Evolutionary conservation across 495 filamentous ascomycete species (phyloP).

Genomic region (Sporormia fimetaria): DNA sequence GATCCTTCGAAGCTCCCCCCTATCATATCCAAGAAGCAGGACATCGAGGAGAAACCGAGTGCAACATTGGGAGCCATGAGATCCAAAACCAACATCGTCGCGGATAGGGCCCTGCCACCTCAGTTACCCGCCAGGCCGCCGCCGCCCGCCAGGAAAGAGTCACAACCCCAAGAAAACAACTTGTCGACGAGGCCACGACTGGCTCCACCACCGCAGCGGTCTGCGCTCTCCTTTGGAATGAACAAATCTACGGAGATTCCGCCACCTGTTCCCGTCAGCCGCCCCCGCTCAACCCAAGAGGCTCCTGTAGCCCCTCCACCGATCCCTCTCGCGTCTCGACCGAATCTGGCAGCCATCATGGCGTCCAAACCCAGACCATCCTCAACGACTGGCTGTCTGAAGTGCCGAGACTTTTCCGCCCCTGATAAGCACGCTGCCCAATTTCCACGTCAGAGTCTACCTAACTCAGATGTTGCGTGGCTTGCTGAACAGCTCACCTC

Average conservation of each 20-base stretch:
- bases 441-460: constrained; percentile 59
- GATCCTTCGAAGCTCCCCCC: constrained; percentile 31
- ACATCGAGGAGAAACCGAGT: constrained; percentile 19
- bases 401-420: constrained; percentile 76
- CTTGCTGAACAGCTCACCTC: constrained; percentile 65
- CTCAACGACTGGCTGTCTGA: constrained; percentile 43
- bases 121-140: constrained; percentile 18
- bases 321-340: constrained; percentile 45
- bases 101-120: constrained; percentile 8
- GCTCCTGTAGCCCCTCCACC: constrained; percentile 40
- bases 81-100: constrained; percentile 7
- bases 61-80: constrained; percentile 14
- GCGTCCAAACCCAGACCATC: constrained; percentile 43
- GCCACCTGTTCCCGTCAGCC: constrained; percentile 26
- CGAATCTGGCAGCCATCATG: constrained; percentile 44
- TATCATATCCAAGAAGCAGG: constrained; percentile 28
- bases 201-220: constrained; percentile 15
- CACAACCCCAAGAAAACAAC: constrained; percentile 1
- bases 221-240: constrained; percentile 32
- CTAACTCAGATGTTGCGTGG: constrained; percentile 51
- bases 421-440: constrained; percentile 69
- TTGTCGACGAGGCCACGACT: constrained; percentile 7
- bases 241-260: constrained; percentile 29
- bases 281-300: constrained; percentile 6
- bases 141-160: constrained; percentile 7